Evolutionary conservation across 2,329 filamentous ascomycete genomes (phyloP).

Genomic region (Laburnicola sp.): DNA sequence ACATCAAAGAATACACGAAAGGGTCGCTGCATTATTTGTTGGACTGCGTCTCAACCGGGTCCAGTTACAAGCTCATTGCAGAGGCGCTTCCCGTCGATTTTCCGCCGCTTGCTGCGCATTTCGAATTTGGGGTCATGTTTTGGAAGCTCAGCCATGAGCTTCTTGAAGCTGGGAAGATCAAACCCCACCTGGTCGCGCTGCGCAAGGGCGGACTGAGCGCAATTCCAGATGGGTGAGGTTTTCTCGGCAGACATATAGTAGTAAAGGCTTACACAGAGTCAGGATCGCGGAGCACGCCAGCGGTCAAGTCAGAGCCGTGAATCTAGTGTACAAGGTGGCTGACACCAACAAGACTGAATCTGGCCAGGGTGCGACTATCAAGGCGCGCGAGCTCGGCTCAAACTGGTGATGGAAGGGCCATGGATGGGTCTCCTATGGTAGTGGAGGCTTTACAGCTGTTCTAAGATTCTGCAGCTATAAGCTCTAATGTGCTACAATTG

Average conservation of each 20-base stretch:
- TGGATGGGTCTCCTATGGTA: too few relatives aligned
- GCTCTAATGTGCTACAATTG: too few relatives aligned
- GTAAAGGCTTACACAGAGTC: not conserved
- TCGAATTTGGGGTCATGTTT: conserved; percentile 4
- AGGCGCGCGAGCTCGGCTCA: not conserved
- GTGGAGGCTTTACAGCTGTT: too few relatives aligned
- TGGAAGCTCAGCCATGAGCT: conserved; percentile 4
- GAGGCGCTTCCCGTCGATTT: conserved; percentile 4
- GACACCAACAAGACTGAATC: not conserved
- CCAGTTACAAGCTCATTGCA: conserved; percentile 1
- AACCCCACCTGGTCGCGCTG: conserved; percentile 3
- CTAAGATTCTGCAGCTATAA: too few relatives aligned
- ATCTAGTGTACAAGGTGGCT: conserved; percentile 2
- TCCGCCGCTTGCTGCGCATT: not conserved
- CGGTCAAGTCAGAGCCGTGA: conserved; percentile 1
- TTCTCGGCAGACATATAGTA: not conserved
- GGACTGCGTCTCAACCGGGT: not conserved
- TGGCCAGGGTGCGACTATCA: not conserved
- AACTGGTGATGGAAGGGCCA: not conserved
- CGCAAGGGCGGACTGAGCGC: conserved; percentile 3
- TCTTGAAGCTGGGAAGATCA: not conserved
- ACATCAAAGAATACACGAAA: not conserved
- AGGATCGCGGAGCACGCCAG: conserved; percentile 7
- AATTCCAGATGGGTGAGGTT: conserved; percentile 1
- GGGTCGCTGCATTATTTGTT: not conserved